These are phyloP conservation scores for Sporothrix phasma DNA, from an alignment of 2,329 filamentous ascomycete genomes.

Conservation along the genomic window DNA sequence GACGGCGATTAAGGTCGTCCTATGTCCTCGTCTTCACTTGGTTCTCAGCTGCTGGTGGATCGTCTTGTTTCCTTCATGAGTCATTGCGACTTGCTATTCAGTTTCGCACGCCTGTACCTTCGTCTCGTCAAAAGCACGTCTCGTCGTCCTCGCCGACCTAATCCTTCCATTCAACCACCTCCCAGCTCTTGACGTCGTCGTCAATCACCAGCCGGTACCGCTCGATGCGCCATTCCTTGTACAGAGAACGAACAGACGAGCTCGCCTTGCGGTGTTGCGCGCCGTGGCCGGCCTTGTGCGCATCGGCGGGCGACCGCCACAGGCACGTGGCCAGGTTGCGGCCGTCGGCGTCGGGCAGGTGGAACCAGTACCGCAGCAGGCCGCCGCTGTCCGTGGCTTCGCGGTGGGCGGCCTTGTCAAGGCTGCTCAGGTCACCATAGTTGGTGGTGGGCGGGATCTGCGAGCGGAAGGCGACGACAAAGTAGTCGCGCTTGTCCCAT, in stretches of 20 bases:
- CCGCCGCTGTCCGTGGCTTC: constrained; percentile 74
- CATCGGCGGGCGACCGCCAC: constrained; percentile 52
- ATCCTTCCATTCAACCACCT: constrained; percentile 32
- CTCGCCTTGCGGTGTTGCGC: constrained; percentile 55
- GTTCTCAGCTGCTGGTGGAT: not conserved
- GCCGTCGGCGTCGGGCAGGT: constrained; percentile 55
- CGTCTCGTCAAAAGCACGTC: not conserved
- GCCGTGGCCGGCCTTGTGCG: constrained; percentile 47
- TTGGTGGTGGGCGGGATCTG: constrained; percentile 58
- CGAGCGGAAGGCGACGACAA: constrained; percentile 77
- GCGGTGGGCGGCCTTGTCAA: constrained; percentile 70
- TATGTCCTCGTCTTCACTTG: not conserved
- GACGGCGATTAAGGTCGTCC: not conserved
- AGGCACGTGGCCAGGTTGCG: constrained; percentile 75
- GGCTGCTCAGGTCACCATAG: constrained; percentile 54
- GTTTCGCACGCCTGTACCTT: not conserved
- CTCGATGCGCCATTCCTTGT: constrained; percentile 59
- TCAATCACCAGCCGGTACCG: constrained; percentile 58
- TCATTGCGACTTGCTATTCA: not conserved
- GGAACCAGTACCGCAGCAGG: constrained; percentile 88
- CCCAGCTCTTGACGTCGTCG: constrained; percentile 55
- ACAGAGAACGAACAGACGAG: constrained; percentile 53
- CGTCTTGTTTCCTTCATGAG: not conserved
- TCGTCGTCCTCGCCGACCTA: not conserved
- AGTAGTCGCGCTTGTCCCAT: constrained; percentile 61